Percentiles rank a stretch among this genome's conserved stretches.
phyloP scores from a whole-genome alignment of 257 asterid genomes.

The Scutellaria baicalensis region DNA sequence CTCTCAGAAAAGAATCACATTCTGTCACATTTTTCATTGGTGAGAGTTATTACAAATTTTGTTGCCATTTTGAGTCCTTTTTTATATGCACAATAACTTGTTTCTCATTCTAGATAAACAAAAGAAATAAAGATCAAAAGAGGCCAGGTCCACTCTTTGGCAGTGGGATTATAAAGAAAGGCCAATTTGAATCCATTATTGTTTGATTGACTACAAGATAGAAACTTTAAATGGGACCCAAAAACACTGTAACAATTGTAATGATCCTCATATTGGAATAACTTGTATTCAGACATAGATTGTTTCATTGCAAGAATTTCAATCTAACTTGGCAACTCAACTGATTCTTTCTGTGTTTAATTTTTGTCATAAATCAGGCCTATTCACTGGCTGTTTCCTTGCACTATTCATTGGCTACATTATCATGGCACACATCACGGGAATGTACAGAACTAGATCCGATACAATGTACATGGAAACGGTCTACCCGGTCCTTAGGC shows the following conservation, averaged over 20 bases:
- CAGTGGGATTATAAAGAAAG: conserved; percentile 36
- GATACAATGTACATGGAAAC: conserved; percentile 83
- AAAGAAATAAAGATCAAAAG: too few species aligned
- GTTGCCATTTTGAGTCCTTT: conserved; percentile 3
- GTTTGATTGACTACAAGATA: conserved; percentile 14
- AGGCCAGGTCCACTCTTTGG: conserved; percentile 27
- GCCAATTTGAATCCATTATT: conserved; percentile 26
- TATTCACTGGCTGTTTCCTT: conserved; percentile 69
- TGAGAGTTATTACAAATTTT: conserved; percentile 23
- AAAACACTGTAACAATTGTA: not conserved
- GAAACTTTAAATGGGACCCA: conserved; percentile 13
- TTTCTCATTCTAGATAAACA: too few species aligned
- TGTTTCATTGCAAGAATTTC: not conserved
- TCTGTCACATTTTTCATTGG: conserved; percentile 75
- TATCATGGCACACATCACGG: conserved; percentile 75
- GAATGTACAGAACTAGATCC: conserved; percentile 56
- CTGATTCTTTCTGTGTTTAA: conserved; percentile 6
- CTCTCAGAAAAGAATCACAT: conserved; percentile 71
- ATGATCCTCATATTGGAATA: not conserved
- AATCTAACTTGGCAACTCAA: not conserved
- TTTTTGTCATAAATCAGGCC: conserved; percentile 39
- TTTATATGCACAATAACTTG: not conserved
- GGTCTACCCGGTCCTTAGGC: conserved; percentile 84
- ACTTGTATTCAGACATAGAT: not conserved
- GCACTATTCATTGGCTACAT: conserved; percentile 74